Evolutionary conservation across 305 asterid genomes (phyloP), one percentile per base, ranked within the genome.

Genomic region (Fraxinus latifolia): DNA sequence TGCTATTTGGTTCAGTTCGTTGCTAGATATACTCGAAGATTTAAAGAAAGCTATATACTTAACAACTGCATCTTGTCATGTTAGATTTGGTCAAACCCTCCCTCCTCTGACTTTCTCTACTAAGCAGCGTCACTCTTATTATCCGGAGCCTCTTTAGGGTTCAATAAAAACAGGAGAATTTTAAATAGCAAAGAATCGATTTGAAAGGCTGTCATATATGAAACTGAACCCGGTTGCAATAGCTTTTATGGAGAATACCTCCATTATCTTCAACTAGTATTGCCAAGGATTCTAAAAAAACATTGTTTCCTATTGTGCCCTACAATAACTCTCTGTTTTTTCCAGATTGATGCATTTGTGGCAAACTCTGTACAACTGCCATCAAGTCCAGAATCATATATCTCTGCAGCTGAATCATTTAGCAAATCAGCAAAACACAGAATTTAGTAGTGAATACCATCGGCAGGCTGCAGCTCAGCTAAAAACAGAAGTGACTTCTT

Each of bases 381-480:
- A 94, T 83, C 91, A 89, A 90, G 84, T 87, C 76, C 98, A 94
- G 92, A 87, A 78, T 80, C 91, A 88, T 25, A 87, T 94, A 70
- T 89, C 97, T 34, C 89, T 85, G 87, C 95, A 89, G 87, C 87
- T 94, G 86, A 89, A 78, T 82, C 90, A 88, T 80, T 81, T 92
- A 47, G 60, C 87, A 21, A 89, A 88, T 80, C 94, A 88, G 86
- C 90, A 87, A 77, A 83, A 29, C 15, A 9, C 27, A 44, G 97
- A 94, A 62, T 92, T 93, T 17, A 92, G 95, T 31, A 85, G 90
- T 12, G 95, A 88, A 79, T 90, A 90, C 73, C 94, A 84, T 76
- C 90, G 72, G 83, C 95, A 89, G 86, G 96, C 98, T 82, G 94
- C 95, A 25, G 88, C 87, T 76, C 98, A 94, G 94, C 92, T 94